Evolutionary conservation across 192 early-diverging fungal species (phyloP), one percentile per base, ranked within the genome.

Genomic region (Mortierella hygrophila): DNA sequence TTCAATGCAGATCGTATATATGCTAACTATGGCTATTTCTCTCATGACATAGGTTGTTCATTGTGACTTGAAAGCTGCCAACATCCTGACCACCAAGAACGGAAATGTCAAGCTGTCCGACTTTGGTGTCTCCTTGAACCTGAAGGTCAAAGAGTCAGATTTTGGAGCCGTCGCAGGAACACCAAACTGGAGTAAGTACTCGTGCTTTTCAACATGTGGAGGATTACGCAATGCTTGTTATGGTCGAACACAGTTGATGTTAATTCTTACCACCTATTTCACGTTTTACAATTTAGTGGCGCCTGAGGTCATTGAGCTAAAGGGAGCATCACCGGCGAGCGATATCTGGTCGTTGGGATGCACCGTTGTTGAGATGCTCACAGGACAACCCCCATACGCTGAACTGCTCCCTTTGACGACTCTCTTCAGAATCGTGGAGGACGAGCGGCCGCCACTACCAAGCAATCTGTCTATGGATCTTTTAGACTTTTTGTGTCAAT

Each of bases 301-400:
- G 16, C 96, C 96, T 15, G 96, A 97, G 81, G 94, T 98, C 8
- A 99, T 99, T 85, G 95, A 97, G 85, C 90, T 99, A 15, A 93
- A 94, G 65, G 97, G 97, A 16, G 96, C 97, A 8, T 96, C 94
- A 13, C 93, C 94, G 44, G 93, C 94, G 16, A 98, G 97, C 0
- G 98, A 99, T 78, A 97, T 99, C 35, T 99, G 98, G 94, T 95
- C 83, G 76, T 89, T 99, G 29, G 98, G 98, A 46, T 99, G 97
- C 81, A 99, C 98, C 0, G 83, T 97, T 23, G 93, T 99, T 68
- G 98, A 99, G 87, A 88, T 99, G 81, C 86, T 98, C 47, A 97
- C 97, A 10, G 98, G 98, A 47, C 93, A 95, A 69, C 98, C 98
- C 32, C 98, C 97, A 5, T 99, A 98, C 87, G 90, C 94, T 23